These are phyloP conservation scores for Margaritispora aquatica DNA, from an alignment of 495 filamentous ascomycete species.

Conservation along the genomic window DNA sequence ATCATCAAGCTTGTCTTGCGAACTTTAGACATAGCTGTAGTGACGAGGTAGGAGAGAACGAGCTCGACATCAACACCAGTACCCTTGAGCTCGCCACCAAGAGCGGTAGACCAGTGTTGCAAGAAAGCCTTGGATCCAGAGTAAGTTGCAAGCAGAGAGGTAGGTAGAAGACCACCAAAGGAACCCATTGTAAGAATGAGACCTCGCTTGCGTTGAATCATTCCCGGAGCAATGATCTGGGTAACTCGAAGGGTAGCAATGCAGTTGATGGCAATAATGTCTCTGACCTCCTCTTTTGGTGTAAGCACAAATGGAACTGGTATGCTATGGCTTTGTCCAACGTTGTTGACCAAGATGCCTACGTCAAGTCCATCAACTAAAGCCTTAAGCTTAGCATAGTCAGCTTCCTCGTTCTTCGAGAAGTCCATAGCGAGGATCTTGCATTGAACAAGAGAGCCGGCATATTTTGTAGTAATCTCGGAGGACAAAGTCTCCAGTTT, in stretches of 20 bases:
- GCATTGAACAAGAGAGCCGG: constrained; percentile 47
- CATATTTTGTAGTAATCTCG: constrained; percentile 64
- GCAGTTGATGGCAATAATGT: constrained; percentile 95
- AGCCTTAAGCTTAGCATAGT: constrained; percentile 66
- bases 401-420: constrained; percentile 61
- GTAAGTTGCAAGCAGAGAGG: constrained; percentile 92
- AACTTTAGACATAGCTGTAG: constrained; percentile 94
- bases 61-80: constrained; percentile 80
- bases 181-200: constrained; percentile 97
- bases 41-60: constrained; percentile 85
- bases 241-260: constrained; percentile 81
- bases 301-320: constrained; percentile 85
- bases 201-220: constrained; percentile 74
- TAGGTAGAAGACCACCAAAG: constrained; percentile 85
- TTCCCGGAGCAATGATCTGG: constrained; percentile 74
- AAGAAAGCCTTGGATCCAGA: constrained; percentile 97
- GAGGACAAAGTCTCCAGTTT: constrained; percentile 74
- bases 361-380: constrained; percentile 70
- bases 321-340: constrained; percentile 87
- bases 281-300: constrained; percentile 65
- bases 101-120: constrained; percentile 87
- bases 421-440: constrained; percentile 90
- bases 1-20: constrained; percentile 67
- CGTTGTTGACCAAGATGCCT: constrained; percentile 92
- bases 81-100: constrained; percentile 74